These are phyloP conservation scores for Lecanicillium sp. DNA, from an alignment of 2,329 filamentous ascomycete species.

Conservation along the genomic window DNA sequence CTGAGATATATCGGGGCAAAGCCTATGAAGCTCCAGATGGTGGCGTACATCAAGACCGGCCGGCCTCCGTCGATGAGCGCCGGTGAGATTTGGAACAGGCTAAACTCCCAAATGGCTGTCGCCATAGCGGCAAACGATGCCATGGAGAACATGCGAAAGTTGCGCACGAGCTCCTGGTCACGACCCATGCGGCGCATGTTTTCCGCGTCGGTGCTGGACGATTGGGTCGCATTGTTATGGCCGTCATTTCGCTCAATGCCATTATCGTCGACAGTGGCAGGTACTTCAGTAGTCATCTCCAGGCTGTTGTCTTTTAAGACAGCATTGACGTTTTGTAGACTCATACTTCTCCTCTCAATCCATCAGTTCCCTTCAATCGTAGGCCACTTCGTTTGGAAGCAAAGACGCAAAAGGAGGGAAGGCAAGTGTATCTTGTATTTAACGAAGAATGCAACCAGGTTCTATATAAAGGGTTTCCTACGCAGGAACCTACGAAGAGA, in stretches of 20 bases:
- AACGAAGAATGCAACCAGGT: too few relatives aligned
- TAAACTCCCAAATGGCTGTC: constrained; percentile 5
- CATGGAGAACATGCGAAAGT: constrained; percentile 8
- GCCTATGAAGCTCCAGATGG: constrained; percentile 7
- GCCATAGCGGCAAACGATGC: constrained; percentile 7
- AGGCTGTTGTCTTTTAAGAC: background rate
- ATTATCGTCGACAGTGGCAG: background rate
- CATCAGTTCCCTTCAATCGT: too few relatives aligned
- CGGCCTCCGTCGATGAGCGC: constrained; percentile 8
- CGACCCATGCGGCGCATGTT: constrained; percentile 9
- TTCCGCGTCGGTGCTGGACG: background rate
- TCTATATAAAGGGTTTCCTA: too few relatives aligned
- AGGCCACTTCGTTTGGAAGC: too few relatives aligned
- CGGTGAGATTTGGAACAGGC: constrained; percentile 5
- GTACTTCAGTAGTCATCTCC: background rate
- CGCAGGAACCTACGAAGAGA: too few relatives aligned
- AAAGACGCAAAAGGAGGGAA: too few relatives aligned
- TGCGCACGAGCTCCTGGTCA: constrained; percentile 7
- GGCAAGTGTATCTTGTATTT: too few relatives aligned
- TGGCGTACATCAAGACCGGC: constrained; percentile 7
- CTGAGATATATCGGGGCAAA: constrained; percentile 10
- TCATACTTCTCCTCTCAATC: too few relatives aligned
- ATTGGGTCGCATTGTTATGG: constrained; percentile 1
- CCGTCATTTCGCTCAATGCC: background rate
- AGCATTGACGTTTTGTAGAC: background rate